phyloP scores from a whole-genome alignment of 225 moss, liverwort and hornwort species.

The Takakia lepidozioides region DNA sequence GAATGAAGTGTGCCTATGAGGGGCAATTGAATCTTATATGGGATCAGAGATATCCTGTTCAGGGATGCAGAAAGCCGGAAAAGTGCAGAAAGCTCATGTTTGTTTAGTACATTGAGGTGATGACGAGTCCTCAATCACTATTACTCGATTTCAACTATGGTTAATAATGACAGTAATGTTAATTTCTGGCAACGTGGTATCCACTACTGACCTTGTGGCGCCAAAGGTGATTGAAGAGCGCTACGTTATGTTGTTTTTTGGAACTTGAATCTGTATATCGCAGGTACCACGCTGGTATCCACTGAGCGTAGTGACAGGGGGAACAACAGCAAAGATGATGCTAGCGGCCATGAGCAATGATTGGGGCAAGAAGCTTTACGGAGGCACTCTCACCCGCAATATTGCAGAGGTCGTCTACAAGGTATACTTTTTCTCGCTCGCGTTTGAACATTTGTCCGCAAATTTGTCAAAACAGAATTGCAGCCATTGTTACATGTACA shows the following conservation, averaged over 20 bases:
- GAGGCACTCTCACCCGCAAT: slow-evolving; percentile 83
- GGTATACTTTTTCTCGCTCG: too few species aligned
- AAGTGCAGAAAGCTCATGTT: too few species aligned
- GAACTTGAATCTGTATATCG: slow-evolving; percentile 4
- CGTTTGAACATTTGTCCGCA: too few species aligned
- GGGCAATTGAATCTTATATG: too few species aligned
- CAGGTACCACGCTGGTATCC: slow-evolving; percentile 99
- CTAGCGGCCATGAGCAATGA: slow-evolving; percentile 83
- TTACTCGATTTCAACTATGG: neutral
- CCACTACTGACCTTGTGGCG: neutral
- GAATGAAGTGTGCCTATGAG: too few species aligned
- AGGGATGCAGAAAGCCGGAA: too few species aligned
- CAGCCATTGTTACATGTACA: too few species aligned
- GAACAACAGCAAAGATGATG: slow-evolving; percentile 99
- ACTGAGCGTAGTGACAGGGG: slow-evolving; percentile 84
- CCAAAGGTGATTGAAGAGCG: neutral
- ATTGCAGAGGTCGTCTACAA: slow-evolving; percentile 93
- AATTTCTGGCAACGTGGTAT: neutral
- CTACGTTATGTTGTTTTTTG: neutral
- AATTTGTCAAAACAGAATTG: too few species aligned
- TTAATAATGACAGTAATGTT: neutral
- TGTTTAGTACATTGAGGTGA: too few species aligned
- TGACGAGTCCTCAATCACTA: too few species aligned
- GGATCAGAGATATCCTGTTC: too few species aligned
- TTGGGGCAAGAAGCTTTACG: slow-evolving; percentile 93